Percentiles rank a stretch among this genome's conserved stretches.
These are phyloP conservation scores for Boletus holoroseus DNA, from an alignment of 1,284 basidiomycete species.

Conservation along the genomic window DNA sequence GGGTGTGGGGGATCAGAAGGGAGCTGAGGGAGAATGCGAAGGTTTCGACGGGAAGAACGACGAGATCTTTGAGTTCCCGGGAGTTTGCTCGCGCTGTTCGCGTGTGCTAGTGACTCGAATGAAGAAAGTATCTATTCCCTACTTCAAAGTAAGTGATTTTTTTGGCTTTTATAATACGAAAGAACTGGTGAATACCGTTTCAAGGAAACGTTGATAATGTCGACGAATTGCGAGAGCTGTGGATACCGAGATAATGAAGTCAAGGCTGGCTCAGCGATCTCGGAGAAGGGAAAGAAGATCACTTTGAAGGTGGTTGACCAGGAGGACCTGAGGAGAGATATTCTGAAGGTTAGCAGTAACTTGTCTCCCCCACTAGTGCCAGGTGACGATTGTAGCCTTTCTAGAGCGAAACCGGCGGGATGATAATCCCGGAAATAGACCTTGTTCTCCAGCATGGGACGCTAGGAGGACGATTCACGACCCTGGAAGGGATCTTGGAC, in stretches of 20 bases:
- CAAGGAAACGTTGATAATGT: conserved; percentile 97
- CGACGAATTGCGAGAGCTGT: conserved; percentile 91
- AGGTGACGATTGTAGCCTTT: not conserved
- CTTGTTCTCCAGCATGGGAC: conserved; percentile 90
- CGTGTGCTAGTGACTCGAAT: conserved; percentile 83
- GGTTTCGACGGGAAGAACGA: conserved; percentile 49
- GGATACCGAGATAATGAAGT: conserved; percentile 98
- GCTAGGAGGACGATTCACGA: conserved; percentile 97
- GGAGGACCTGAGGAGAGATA: conserved; percentile 91
- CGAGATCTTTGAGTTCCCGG: conserved; percentile 88
- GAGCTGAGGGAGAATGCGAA: conserved; percentile 25
- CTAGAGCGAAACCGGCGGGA: conserved; percentile 87
- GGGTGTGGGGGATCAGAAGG: conserved; percentile 33
- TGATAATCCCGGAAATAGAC: conserved; percentile 93
- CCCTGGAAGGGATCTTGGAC: conserved; percentile 89
- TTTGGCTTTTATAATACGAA: not conserved
- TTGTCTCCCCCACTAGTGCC: not conserved
- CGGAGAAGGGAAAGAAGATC: conserved; percentile 80
- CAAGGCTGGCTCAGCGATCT: conserved; percentile 89
- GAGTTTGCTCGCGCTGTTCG: conserved; percentile 85
- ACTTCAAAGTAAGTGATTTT: conserved; percentile 75
- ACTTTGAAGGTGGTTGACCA: conserved; percentile 87
- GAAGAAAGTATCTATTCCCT: conserved; percentile 96
- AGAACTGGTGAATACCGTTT: not conserved
- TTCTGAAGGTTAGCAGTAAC: conserved; percentile 68